Percentiles rank a stretch among this genome's conserved stretches.
These are phyloP conservation scores for Colletotrichum orchidophilum DNA, from an alignment of 2,329 filamentous ascomycete species.

Conservation along the genomic window DNA sequence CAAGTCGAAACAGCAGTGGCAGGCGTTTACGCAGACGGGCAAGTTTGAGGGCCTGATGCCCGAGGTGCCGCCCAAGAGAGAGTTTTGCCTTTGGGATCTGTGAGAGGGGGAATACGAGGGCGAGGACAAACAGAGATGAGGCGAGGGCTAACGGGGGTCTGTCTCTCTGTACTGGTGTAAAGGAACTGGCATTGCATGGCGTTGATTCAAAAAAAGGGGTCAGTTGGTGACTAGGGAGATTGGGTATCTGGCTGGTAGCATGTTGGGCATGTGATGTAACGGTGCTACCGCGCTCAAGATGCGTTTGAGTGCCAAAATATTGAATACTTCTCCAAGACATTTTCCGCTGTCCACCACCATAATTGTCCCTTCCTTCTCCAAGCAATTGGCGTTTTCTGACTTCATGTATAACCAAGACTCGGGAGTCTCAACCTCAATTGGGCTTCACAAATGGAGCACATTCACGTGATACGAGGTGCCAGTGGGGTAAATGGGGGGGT, in stretches of 20 bases:
- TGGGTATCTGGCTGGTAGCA: not conserved
- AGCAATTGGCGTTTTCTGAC: too few relatives aligned
- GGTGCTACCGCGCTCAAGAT: not conserved
- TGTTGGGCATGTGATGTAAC: not conserved
- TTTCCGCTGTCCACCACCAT: too few relatives aligned
- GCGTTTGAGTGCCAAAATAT: not conserved
- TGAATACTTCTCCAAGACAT: not conserved
- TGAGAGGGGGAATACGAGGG: slow-evolving; percentile 51
- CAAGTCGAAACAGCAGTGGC: slow-evolving; percentile 70
- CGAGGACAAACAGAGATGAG: not conserved
- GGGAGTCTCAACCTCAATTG: not conserved
- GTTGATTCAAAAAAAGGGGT: slow-evolving; percentile 12
- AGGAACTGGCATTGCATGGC: slow-evolving; percentile 28
- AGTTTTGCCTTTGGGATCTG: slow-evolving; percentile 80
- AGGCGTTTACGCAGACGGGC: slow-evolving; percentile 70
- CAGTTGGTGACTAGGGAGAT: not conserved
- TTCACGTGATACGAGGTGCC: not conserved
- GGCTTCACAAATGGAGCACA: not conserved
- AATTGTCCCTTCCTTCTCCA: too few relatives aligned
- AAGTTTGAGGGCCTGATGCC: slow-evolving; percentile 79
- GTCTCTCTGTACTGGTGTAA: not conserved
- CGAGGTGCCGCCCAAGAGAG: slow-evolving; percentile 78
- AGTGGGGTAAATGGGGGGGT: not conserved
- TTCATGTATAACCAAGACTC: too few relatives aligned
- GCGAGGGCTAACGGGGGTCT: not conserved